Evolutionary conservation across 1,284 basidiomycete genomes (phyloP), one percentile per base, ranked within the genome.

Genomic region (Cryptococcus depauperatus): DNA sequence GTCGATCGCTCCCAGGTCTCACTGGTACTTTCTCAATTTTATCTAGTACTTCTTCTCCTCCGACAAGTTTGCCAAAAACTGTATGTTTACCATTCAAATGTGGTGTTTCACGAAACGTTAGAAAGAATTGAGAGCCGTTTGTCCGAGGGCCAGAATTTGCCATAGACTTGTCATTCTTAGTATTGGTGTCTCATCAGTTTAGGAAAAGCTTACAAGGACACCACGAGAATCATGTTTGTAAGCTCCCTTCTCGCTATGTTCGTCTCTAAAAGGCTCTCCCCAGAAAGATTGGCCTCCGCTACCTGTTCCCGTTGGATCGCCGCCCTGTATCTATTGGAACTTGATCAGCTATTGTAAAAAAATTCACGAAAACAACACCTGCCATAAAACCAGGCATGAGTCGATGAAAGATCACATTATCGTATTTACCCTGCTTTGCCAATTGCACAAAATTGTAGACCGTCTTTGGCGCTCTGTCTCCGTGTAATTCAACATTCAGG

Each of bases 371-470:
- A 4, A 14, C 13, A 7, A n/a, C 27, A 65, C 75, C 39, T 53
- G 86, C 85, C 95, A 99, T 98, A 66, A 99, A 99, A 0, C 88
- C 92, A 5, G 91, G 91, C 11, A 99, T 89, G 39, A 95, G 75
- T 28, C 93, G 81, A 64, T 99, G 93, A 69, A 98, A 99, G 26
- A 64, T 51, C 14, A 64, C 62, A 46, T 88, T 75, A 57, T 96
- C 83, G 66, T 97, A 99, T 58, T 91, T 89, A 3, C 91, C 90
- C 28, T 82, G 74, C 55, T 81, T 80, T 0, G 91, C 89, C 4
- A 96, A 77, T 81, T 85, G 85, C 16, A 98, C 73, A 70, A 97
- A 98, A 70, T 98, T 98, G 70, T 96, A 98, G 61, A 91, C 93
- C 1, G 93, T 96, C 72, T 93, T 92, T 0, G 93, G 93, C 5